phyloP scores from a whole-genome alignment of 768 basidiomycete species.

The Mycena leptocephala region DNA sequence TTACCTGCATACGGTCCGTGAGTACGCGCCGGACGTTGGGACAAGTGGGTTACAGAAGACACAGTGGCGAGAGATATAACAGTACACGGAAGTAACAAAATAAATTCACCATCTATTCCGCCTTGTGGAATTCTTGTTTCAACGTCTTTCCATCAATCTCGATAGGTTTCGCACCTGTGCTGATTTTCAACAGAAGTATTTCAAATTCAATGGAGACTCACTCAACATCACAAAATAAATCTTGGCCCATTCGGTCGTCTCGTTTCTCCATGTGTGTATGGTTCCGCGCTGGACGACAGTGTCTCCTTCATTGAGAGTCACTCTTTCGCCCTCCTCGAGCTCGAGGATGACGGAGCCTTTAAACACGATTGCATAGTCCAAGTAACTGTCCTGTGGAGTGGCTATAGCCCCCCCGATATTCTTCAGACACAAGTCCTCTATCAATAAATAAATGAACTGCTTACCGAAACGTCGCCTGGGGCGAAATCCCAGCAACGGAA shows the following conservation, averaged over 20 bases:
- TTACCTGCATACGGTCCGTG: too few relatives aligned
- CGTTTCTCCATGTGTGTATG: slow-evolving; percentile 45
- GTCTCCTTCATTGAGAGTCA: slow-evolving; percentile 41
- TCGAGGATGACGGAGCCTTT: slow-evolving; percentile 38
- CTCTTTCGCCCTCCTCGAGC: slow-evolving; percentile 41
- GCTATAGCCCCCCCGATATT: slow-evolving; percentile 3
- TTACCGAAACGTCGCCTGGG: slow-evolving; percentile 25
- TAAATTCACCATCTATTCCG: background rate
- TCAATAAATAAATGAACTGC: background rate
- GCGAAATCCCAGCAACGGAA: slow-evolving; percentile 20
- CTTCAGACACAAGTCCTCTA: too few relatives aligned
- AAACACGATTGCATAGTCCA: slow-evolving; percentile 43
- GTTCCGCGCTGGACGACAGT: slow-evolving; percentile 46
- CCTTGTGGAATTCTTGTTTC: background rate
- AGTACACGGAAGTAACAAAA: too few relatives aligned
- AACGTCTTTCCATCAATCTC: slow-evolving; percentile 4
- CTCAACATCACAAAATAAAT: slow-evolving; percentile 40
- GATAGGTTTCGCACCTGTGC: slow-evolving; percentile 12
- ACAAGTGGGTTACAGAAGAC: too few relatives aligned
- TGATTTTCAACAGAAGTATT: background rate
- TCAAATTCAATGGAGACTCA: background rate
- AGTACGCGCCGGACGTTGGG: too few relatives aligned
- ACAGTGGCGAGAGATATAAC: too few relatives aligned
- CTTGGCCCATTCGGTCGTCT: slow-evolving; percentile 41
- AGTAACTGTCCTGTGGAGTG: slow-evolving; percentile 40